phyloP scores from a whole-genome alignment of 164 flowering plant genomes.

The Sedum album region DNA sequence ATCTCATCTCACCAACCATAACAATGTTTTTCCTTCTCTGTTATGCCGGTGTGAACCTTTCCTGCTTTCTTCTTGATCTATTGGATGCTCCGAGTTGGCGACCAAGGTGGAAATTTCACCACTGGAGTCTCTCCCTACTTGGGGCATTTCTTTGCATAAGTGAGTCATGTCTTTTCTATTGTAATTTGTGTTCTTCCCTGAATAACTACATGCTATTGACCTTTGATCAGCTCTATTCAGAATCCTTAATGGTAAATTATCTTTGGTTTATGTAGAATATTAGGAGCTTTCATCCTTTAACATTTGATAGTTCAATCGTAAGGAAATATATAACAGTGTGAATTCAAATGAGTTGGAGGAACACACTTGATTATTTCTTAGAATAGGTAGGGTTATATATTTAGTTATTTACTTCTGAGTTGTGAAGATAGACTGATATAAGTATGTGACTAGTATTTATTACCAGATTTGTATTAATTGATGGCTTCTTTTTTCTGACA shows the following conservation, averaged over 20 bases:
- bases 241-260: not conserved
- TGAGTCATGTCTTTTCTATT: slow-evolving; percentile 18
- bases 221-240: not conserved
- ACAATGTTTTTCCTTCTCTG: slow-evolving; percentile 98
- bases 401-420: not conserved
- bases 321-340: not conserved
- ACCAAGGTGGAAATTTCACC: slow-evolving; percentile 98
- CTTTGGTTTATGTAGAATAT: not conserved
- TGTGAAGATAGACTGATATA: not conserved
- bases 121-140: slow-evolving; percentile 94
- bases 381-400: not conserved
- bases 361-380: not conserved
- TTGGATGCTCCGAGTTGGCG: slow-evolving; percentile 99
- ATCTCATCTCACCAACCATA: slow-evolving; percentile 87
- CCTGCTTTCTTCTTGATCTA: slow-evolving; percentile 98
- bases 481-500: slow-evolving; percentile 27
- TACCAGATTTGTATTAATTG: not conserved
- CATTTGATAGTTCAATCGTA: not conserved
- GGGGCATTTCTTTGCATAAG: slow-evolving; percentile 91
- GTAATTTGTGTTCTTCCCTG: not conserved
- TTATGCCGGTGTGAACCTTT: slow-evolving; percentile 92
- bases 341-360: not conserved
- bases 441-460: not conserved
- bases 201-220: not conserved
- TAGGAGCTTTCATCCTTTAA: not conserved